These are phyloP conservation scores for Niebla homalea DNA, from an alignment of 495 filamentous ascomycete species.

Conservation along the genomic window DNA sequence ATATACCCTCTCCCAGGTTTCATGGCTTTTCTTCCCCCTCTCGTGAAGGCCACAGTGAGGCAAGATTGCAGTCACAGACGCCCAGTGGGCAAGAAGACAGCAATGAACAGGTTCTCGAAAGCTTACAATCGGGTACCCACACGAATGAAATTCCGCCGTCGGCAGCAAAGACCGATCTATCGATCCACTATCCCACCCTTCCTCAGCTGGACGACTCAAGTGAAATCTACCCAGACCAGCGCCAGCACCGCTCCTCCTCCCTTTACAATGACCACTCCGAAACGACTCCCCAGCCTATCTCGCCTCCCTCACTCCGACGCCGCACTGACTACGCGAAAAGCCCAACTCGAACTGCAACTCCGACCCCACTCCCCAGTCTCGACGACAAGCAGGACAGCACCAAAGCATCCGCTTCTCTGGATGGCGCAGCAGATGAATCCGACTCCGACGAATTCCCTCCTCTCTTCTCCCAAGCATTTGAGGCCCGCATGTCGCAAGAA, in stretches of 20 bases:
- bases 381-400: neutral
- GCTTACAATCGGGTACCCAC: neutral
- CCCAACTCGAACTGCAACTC: neutral
- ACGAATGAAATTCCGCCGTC: no score
- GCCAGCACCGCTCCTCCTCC: constrained; percentile 6
- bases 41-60: no score
- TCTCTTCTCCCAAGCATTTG: constrained; percentile 12
- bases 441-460: constrained; percentile 11
- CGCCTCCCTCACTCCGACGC: neutral
- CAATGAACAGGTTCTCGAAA: neutral
- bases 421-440: constrained; percentile 3
- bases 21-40: constrained; percentile 20
- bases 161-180: neutral
- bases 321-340: neutral
- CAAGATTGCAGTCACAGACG: no score
- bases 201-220: constrained; percentile 4
- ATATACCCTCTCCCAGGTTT: constrained; percentile 17
- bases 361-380: neutral
- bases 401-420: neutral
- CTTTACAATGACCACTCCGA: constrained; percentile 1
- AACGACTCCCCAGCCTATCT: constrained; percentile 1
- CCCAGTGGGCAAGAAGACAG: no score
- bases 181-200: constrained; percentile 6
- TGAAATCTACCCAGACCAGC: constrained; percentile 5
- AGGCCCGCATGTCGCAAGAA: constrained; percentile 10